Evolutionary conservation across 805 yeast species (phyloP).

Genomic region (Ogataea polymorpha): DNA sequence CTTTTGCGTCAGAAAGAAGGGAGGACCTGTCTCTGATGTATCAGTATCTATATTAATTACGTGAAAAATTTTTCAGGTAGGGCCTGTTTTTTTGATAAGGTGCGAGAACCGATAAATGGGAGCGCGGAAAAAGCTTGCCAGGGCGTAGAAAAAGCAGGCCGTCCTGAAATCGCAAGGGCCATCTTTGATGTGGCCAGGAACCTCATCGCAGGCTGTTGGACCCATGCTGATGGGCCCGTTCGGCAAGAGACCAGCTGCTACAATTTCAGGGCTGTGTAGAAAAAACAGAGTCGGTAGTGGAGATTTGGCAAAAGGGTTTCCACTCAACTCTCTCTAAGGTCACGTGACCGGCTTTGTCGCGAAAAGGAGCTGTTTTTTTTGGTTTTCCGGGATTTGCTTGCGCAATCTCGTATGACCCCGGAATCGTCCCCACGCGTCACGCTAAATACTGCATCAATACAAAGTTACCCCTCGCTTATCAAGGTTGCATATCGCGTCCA

Average conservation of each 20-base stretch:
- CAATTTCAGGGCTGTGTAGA: background rate
- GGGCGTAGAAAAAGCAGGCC: no score
- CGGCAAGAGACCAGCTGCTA: no score
- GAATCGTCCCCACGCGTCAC: background rate
- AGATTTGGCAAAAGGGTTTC: background rate
- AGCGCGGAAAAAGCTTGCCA: no score
- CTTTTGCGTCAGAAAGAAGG: constrained; percentile 4
- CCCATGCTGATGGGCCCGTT: no score
- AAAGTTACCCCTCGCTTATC: background rate
- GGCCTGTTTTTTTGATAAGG: background rate
- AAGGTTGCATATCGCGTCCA: background rate
- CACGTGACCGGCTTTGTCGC: background rate
- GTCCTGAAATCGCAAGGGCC: no score
- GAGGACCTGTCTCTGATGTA: constrained; percentile 4
- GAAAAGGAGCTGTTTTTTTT: no score
- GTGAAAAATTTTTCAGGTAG: constrained; percentile 9
- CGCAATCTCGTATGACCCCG: background rate
- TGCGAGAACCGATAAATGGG: background rate
- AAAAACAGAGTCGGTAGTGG: background rate
- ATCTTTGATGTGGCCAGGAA: no score
- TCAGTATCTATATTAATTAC: constrained; percentile 6
- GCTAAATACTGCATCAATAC: background rate
- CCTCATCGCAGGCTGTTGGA: no score
- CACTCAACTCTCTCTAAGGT: background rate
- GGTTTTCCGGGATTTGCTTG: no score